Evolutionary conservation across 2,329 filamentous ascomycete genomes (phyloP), one percentile per base, ranked within the genome.

Genomic region (Penicillium capsulatum): DNA sequence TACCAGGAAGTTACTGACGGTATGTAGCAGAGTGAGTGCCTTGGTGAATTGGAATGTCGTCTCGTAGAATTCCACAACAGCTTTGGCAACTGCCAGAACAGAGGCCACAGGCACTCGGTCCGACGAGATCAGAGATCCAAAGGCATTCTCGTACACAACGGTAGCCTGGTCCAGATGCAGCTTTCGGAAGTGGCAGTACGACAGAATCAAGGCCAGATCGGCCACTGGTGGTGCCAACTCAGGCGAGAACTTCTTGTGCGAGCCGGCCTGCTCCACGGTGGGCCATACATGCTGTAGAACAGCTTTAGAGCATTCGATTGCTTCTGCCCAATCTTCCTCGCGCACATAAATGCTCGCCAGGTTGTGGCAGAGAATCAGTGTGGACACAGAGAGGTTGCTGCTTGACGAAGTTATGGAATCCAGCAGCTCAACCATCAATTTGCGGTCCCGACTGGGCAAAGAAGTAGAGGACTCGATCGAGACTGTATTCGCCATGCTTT

Each of bases 1-100:
- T 1, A 47, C 44, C 38, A 63, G 52, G 50, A 63, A 64, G 11
- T 58, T 54, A 44, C 56, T 61, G 26, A 64, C 54, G 5, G 58
- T 55, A 17, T 58, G 54, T 1, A 64, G 51, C 7, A 64, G 37
- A 19, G 44, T 40, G 4, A 64, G 38, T 1, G 61, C 61, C 34
- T 55, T 61, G 15, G 54, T 52, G 40, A 63, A 64, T 28, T 64
- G 61, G 54, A 60, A 64, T 1, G 61, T 62, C 1, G 54, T 64
- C 34, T 64, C 61, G 13, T 62, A 62, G 40, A 64, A 64, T 37
- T 64, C 61, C 11, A 64, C 57, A 6, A 63, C 57, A 0, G 59
- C 60, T 45, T 63, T 64, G 13, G 60, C 56, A 2, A 61, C 60
- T 3, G 58, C 53, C 8, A 55, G 48, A 5, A 63, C 55, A 7